These are phyloP conservation scores for Phytopythium sindhum DNA, from an alignment of 352 stramenopile species.

Conservation along the genomic window DNA sequence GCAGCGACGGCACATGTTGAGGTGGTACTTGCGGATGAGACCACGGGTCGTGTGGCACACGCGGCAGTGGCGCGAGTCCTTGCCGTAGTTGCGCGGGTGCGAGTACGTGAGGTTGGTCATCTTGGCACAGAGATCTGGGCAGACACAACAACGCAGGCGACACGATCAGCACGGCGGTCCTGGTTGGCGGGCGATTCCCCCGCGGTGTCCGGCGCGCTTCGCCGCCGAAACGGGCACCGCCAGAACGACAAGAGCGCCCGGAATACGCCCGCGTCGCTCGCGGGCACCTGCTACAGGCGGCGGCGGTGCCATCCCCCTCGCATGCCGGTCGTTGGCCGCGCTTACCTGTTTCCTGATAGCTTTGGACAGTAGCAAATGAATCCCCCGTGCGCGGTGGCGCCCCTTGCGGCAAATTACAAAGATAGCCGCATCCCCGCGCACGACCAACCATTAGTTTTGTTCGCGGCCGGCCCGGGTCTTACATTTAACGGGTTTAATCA, in stretches of 20 bases:
- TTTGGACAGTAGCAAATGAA: constrained; percentile 88
- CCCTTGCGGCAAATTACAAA: constrained; percentile 34
- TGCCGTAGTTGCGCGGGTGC: constrained; percentile 86
- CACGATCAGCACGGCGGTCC: neutral
- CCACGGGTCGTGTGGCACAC: constrained; percentile 89
- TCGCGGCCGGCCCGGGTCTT: neutral
- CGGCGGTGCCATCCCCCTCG: neutral
- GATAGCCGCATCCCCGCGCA: constrained; percentile 24
- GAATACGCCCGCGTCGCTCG: neutral
- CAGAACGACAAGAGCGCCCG: neutral
- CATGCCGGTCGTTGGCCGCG: neutral
- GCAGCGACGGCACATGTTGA: constrained; percentile 96
- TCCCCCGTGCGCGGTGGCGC: constrained; percentile 11
- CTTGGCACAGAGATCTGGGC: constrained; percentile 44
- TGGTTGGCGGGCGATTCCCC: no score
- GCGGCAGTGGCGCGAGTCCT: constrained; percentile 89
- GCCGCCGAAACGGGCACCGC: neutral
- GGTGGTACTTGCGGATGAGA: constrained; percentile 95
- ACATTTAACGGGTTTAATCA: neutral
- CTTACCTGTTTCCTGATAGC: constrained; percentile 84
- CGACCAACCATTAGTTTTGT: constrained; percentile 59
- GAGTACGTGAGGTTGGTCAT: constrained; percentile 90
- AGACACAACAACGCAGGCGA: neutral
- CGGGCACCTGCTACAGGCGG: no score
- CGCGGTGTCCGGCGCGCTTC: neutral